Evolutionary conservation across 2,329 filamentous ascomycete genomes (phyloP).

Genomic region (Stenocarpella maydis): DNA sequence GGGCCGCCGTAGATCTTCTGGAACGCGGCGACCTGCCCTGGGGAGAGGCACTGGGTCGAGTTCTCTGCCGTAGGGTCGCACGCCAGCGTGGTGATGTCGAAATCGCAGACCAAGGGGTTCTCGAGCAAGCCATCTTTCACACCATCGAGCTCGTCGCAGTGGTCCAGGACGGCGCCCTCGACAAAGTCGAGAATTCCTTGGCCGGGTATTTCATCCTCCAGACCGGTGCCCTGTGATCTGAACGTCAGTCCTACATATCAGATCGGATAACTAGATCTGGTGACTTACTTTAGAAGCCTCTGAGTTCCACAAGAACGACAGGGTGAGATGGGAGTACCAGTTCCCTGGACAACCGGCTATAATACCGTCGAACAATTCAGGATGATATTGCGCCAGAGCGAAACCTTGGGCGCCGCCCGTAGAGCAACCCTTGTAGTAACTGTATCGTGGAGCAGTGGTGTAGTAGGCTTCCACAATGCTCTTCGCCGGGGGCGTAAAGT

Average conservation of each 20-base stretch:
- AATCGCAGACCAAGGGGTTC: constrained; percentile 1
- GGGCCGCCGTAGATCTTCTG: constrained; percentile 13
- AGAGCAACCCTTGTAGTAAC: constrained; percentile 17
- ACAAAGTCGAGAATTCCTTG: background rate
- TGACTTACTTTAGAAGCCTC: background rate
- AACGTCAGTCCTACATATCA: background rate
- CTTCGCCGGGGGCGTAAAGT: constrained; percentile 12
- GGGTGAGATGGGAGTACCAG: background rate
- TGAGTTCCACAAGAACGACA: constrained; percentile 19
- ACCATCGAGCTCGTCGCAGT: constrained; percentile 5
- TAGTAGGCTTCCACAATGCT: background rate
- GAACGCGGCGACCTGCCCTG: background rate
- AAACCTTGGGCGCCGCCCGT: constrained; percentile 2
- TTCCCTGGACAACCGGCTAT: background rate
- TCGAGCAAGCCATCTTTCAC: constrained; percentile 7
- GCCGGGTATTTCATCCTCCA: background rate
- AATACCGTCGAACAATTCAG: constrained; percentile 14
- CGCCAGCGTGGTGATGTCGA: background rate
- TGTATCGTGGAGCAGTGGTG: background rate
- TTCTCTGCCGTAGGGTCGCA: background rate
- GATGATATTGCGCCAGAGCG: background rate
- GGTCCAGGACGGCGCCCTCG: background rate
- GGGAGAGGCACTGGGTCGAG: constrained; percentile 3
- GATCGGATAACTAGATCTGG: background rate
- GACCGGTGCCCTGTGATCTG: background rate